Evolutionary conservation across 495 filamentous ascomycete species (phyloP), one percentile per base, ranked within the genome.

Genomic region (Podospora pseudopauciseta): DNA sequence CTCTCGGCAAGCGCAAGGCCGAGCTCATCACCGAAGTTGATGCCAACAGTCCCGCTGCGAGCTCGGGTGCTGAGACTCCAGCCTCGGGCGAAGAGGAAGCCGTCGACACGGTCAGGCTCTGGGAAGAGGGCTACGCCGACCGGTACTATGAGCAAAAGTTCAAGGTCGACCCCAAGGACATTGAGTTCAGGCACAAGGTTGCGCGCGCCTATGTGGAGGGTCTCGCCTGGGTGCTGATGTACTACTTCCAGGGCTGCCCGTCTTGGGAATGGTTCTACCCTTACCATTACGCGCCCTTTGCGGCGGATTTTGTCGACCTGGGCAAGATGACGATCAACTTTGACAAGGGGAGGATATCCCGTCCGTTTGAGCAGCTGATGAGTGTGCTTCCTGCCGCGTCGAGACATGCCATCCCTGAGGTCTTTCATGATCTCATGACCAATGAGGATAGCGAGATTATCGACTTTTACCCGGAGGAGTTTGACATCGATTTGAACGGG

Each of bases 211-310:
- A 99, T 77, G 92, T 93, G n/a, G 92, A 97, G 81, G 95, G 95
- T 60, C 86, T 98, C n/a, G 90, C 90, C 44, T 99, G 96, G 95
- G 95, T 98, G n/a, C 81, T 99, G 27, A 83, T 90, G 19, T 99
- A 99, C 75, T 99, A 99, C 78, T 96, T 97, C 76, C 95, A 99
- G 78, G 95, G 96, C 19, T 98, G 95, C 73, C 92, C 96, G 13
- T 96, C 92, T 2, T 98, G 96, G 95, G 94, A 90, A 63, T 99
- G 95, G 95, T 99, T 93, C 75, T 99, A 97, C 74, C 95, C 95
- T 1, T 94, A 98, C 75, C 95, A 99, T 76, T 99, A 99, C 74
- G 96, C 95, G 4, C 95, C 95, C 13, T 98, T 97, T 79, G 95
- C 96, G 1, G 90, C 93, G 58, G 95, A 99, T 78, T 99, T 99